phyloP scores from a whole-genome alignment of 2,329 filamentous ascomycete species.

The Simplicillium sp. region DNA sequence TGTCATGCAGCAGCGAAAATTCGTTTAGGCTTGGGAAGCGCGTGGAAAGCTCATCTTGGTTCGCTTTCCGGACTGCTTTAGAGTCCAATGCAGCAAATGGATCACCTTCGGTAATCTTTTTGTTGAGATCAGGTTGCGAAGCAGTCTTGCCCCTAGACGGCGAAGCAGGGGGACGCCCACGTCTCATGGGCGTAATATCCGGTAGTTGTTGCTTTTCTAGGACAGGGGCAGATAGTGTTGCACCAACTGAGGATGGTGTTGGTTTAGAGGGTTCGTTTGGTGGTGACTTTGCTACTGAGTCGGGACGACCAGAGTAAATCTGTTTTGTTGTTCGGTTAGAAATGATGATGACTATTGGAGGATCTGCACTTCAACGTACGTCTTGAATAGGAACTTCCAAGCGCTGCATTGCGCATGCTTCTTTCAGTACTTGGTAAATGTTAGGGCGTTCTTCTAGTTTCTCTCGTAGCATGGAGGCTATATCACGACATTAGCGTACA shows the following conservation, averaged over 20 bases:
- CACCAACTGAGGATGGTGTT: slow-evolving; percentile 59
- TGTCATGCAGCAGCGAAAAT: slow-evolving; percentile 82
- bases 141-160: slow-evolving; percentile 17
- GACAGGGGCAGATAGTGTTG: slow-evolving; percentile 68
- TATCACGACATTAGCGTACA: slow-evolving; percentile 10
- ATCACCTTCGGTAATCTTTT: slow-evolving; percentile 61
- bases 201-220: slow-evolving; percentile 67
- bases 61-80: slow-evolving; percentile 27
- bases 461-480: slow-evolving; percentile 85
- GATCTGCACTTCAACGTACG: slow-evolving; percentile 40
- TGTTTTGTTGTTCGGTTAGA: slow-evolving; percentile 20
- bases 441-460: slow-evolving; percentile 71
- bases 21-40: slow-evolving; percentile 89
- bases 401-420: slow-evolving; percentile 83
- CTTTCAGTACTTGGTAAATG: slow-evolving; percentile 85
- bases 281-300: slow-evolving; percentile 39
- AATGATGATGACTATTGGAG: neutral
- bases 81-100: slow-evolving; percentile 87
- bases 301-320: slow-evolving; percentile 62
- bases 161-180: slow-evolving; percentile 54
- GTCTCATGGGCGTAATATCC: slow-evolving; percentile 87
- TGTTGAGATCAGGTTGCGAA: slow-evolving; percentile 51
- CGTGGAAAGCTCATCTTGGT: slow-evolving; percentile 68
- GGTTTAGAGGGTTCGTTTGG: slow-evolving; percentile 40
- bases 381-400: slow-evolving; percentile 81